Conservation (phyloP, 2,329 filamentous ascomycete species). For the Arthrobotrys megalospora region DNA sequence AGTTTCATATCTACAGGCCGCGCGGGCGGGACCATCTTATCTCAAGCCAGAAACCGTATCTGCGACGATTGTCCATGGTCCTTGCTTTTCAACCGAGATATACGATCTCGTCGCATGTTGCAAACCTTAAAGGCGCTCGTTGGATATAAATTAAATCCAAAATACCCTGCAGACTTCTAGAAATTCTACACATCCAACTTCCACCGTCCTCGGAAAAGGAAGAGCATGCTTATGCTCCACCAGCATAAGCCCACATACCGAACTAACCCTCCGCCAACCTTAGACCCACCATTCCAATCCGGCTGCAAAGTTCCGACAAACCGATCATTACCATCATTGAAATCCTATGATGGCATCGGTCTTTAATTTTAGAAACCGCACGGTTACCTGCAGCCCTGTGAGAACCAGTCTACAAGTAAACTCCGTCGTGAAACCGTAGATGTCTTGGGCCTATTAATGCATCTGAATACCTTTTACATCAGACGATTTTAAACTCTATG, state of each 20-base stretch:
- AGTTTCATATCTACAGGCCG: constrained; percentile 17
- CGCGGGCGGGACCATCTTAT: constrained; percentile 39
- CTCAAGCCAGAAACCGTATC: constrained; percentile 28
- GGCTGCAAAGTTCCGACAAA: constrained; percentile 12
- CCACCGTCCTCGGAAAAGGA: background rate
- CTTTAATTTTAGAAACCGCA: constrained; percentile 52
- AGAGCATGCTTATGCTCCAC: constrained; percentile 20
- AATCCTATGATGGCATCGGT: constrained; percentile 28
- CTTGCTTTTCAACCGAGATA: constrained; percentile 37
- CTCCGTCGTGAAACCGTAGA: constrained; percentile 38
- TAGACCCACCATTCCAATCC: constrained; percentile 5
- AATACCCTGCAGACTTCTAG: constrained; percentile 21
- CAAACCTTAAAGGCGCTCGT: background rate
- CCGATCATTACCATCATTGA: constrained; percentile 1
- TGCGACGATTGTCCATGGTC: constrained; percentile 33
- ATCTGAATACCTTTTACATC: constrained; percentile 24
- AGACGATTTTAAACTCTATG: constrained; percentile 7
- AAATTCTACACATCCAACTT: constrained; percentile 11
- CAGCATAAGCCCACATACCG: background rate
- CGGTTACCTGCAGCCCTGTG: constrained; percentile 54
- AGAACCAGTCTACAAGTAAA: constrained; percentile 28
- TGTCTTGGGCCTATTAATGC: constrained; percentile 49
- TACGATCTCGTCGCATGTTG: constrained; percentile 15
- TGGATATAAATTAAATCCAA: constrained; percentile 17
- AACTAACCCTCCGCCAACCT: background rate